These are phyloP conservation scores for Phytophthora idaei DNA, from an alignment of 352 stramenopile species.

Conservation along the genomic window DNA sequence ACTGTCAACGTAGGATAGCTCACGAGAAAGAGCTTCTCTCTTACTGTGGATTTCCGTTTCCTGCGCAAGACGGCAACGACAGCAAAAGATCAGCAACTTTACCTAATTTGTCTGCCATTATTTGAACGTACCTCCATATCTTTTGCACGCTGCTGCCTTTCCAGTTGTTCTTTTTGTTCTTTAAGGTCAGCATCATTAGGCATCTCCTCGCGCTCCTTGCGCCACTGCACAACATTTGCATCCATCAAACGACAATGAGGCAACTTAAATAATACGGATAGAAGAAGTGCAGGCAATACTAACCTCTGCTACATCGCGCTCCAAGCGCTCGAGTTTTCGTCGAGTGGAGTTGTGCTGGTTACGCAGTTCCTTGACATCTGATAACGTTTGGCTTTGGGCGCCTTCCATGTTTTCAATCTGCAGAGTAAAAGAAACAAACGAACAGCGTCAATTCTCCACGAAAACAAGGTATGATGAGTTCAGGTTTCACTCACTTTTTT, in stretches of 20 bases:
- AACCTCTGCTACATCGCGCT: constrained; percentile 65
- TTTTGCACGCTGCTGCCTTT: constrained; percentile 69
- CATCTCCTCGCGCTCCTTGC: constrained; percentile 59
- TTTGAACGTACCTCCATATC: constrained; percentile 60
- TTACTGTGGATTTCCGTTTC: constrained; percentile 77
- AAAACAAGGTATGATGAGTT: no score
- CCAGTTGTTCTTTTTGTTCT: constrained; percentile 61
- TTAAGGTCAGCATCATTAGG: constrained; percentile 56
- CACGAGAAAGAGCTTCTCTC: constrained; percentile 54
- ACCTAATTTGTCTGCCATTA: not conserved
- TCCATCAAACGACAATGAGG: constrained; percentile 4
- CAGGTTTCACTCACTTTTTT: constrained; percentile 36
- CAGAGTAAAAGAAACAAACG: not conserved
- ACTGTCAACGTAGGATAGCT: constrained; percentile 55
- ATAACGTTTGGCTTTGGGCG: constrained; percentile 69
- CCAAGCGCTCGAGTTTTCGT: constrained; percentile 69
- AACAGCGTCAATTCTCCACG: no score
- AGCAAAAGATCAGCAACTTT: not conserved
- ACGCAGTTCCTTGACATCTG: constrained; percentile 69
- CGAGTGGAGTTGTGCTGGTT: constrained; percentile 75
- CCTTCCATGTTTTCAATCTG: constrained; percentile 74
- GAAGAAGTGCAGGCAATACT: not conserved
- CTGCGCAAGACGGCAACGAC: constrained; percentile 32
- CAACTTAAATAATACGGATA: not conserved
- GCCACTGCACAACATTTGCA: constrained; percentile 48